Evolutionary conservation across 177 flowering plant genomes (phyloP).

Genomic region (Vitis hybrid): DNA sequence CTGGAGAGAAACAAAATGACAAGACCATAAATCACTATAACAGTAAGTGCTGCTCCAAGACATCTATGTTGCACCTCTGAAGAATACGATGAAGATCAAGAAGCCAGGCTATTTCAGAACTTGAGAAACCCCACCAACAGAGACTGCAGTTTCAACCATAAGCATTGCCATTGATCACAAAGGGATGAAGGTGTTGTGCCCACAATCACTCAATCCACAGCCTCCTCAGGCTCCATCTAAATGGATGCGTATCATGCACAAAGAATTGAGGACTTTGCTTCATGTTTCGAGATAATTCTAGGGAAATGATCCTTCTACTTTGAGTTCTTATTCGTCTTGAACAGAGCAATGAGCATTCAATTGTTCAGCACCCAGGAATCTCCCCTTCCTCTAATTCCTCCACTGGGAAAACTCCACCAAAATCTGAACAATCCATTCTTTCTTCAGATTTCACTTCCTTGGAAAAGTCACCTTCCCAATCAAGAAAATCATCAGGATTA

Average conservation of each 20-base stretch:
- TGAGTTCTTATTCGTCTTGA: neutral
- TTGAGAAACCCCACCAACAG: neutral
- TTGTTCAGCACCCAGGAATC: slow-evolving; percentile 27
- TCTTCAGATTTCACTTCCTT: slow-evolving; percentile 18
- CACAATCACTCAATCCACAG: too few relatives aligned
- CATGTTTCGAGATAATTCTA: neutral
- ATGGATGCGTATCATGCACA: too few relatives aligned
- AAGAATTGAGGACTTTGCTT: too few relatives aligned
- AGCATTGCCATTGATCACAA: too few relatives aligned
- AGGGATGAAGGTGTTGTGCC: too few relatives aligned
- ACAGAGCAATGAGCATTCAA: neutral
- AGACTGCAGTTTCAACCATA: neutral
- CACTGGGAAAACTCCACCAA: slow-evolving; percentile 11
- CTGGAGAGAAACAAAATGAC: too few relatives aligned
- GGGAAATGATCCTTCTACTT: neutral
- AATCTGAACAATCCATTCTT: slow-evolving; percentile 6
- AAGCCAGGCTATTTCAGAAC: neutral
- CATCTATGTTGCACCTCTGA: neutral
- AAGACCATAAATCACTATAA: neutral
- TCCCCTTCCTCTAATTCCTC: slow-evolving; percentile 88
- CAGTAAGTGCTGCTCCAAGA: neutral
- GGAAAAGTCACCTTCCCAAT: slow-evolving; percentile 42
- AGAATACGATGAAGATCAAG: neutral
- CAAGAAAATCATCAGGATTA: slow-evolving; percentile 69
- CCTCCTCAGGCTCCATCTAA: too few relatives aligned